These are phyloP conservation scores for Boletus eberwhitei DNA, from an alignment of 768 basidiomycete genomes.

Conservation along the genomic window DNA sequence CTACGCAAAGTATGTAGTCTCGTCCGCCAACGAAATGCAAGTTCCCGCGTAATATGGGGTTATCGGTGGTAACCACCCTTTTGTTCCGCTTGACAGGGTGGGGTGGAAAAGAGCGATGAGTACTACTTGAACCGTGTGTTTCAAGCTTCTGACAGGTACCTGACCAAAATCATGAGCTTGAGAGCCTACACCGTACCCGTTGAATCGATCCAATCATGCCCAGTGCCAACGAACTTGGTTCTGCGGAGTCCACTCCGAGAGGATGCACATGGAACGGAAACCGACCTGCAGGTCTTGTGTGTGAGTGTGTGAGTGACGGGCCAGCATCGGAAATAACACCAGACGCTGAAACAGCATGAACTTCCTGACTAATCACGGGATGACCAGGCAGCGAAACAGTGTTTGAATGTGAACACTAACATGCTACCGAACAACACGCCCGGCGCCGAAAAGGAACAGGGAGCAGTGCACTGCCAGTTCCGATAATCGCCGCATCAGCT, in stretches of 20 bases:
- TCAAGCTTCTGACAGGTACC: not conserved
- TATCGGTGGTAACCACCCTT: not conserved
- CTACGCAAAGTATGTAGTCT: not conserved
- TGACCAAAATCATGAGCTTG: not conserved
- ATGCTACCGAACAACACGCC: not conserved
- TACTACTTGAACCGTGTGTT: not conserved
- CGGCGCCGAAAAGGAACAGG: not conserved
- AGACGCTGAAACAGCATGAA: not conserved
- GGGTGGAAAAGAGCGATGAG: not conserved
- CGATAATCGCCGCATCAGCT: not conserved
- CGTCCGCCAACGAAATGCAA: not conserved
- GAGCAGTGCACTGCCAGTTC: not conserved
- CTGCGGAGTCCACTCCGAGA: not conserved
- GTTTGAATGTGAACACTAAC: no score
- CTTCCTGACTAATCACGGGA: not conserved
- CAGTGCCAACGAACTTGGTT: not conserved
- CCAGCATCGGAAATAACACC: not conserved
- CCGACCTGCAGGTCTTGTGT: not conserved
- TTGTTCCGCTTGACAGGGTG: not conserved
- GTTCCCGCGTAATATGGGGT: not conserved
- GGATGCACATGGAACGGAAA: not conserved
- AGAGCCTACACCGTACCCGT: no score
- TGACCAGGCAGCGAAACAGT: not conserved
- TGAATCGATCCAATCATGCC: no score
- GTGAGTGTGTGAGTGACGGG: not conserved